These are phyloP conservation scores for Pyrenophora graminea DNA, from an alignment of 2,329 filamentous ascomycete genomes.

Conservation along the genomic window DNA sequence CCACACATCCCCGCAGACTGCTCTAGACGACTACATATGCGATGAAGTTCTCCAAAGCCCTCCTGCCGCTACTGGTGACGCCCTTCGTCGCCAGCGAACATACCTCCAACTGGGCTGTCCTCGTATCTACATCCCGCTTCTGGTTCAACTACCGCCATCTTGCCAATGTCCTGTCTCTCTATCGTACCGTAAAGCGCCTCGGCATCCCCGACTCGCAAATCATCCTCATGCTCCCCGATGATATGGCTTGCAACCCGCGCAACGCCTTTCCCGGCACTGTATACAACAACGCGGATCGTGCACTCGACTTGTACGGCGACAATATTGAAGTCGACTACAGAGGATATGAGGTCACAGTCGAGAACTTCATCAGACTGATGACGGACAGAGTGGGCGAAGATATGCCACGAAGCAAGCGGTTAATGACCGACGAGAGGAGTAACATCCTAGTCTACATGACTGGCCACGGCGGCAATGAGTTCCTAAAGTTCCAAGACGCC, in stretches of 20 bases:
- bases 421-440: conserved; percentile 91
- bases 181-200: conserved; percentile 95
- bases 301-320: conserved; percentile 94
- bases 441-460: conserved; percentile 99
- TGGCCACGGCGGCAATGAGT: conserved; percentile 95
- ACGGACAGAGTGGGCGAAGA: conserved; percentile 94
- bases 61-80: conserved; percentile 37
- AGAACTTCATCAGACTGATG: conserved; percentile 95
- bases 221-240: conserved; percentile 99
- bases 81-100: conserved; percentile 68
- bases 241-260: conserved; percentile 99
- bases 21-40: neutral
- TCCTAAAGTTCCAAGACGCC: conserved; percentile 96
- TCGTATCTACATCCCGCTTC: conserved; percentile 98
- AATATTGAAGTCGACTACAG: conserved; percentile 99
- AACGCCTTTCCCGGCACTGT: conserved; percentile 98
- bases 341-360: conserved; percentile 97
- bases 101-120: conserved; percentile 98
- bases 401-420: conserved; percentile 89
- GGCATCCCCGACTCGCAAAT: conserved; percentile 98
- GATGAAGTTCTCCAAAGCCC: conserved; percentile 34
- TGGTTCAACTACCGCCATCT: conserved; percentile 99
- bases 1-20: neutral
- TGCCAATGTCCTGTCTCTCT: conserved; percentile 95
- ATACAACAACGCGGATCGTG: conserved; percentile 96